A percentile compares a stretch with the other conserved stretches of the same genome.
Conservation (phyloP, 2,329 filamentous ascomycete species). For the Zymoseptoria passerinii region DNA sequence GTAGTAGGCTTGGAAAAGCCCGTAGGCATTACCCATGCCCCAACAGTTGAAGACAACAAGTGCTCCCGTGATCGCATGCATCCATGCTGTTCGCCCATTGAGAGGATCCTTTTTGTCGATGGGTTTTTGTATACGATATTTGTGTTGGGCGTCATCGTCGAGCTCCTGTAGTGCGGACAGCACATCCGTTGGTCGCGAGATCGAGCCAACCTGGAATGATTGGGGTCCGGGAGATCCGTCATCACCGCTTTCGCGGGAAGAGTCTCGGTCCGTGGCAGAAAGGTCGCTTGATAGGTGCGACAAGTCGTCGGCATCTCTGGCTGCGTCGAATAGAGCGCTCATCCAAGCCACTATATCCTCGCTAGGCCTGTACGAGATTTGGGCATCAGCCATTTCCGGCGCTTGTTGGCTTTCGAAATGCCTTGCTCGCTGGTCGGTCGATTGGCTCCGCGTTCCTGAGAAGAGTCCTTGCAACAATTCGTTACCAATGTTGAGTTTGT, state of each 20-base stretch:
- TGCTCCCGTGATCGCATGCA: conserved; percentile 15
- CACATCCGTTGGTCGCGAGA: neutral
- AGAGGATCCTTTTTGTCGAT: conserved; percentile 6
- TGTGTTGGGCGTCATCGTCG: neutral
- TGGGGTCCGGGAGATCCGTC: no score
- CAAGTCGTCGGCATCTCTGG: neutral
- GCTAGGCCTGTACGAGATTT: neutral
- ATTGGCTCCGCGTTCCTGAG: neutral
- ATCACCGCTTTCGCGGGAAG: no score
- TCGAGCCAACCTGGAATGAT: neutral
- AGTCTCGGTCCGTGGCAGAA: no score
- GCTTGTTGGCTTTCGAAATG: neutral
- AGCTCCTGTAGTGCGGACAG: neutral
- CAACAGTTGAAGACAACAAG: conserved; percentile 25
- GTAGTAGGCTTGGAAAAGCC: conserved; percentile 30
- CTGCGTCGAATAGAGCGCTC: neutral
- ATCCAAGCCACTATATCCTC: neutral
- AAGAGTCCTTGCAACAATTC: no score
- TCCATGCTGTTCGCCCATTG: conserved; percentile 22
- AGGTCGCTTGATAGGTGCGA: neutral
- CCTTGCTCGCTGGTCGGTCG: neutral
- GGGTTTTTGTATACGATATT: neutral
- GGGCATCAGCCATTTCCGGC: neutral
- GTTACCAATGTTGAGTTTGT: neutral
- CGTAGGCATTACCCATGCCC: conserved; percentile 27